These are phyloP conservation scores for Priceomyces carsonii DNA, from an alignment of 805 yeast genomes.

Conservation along the genomic window DNA sequence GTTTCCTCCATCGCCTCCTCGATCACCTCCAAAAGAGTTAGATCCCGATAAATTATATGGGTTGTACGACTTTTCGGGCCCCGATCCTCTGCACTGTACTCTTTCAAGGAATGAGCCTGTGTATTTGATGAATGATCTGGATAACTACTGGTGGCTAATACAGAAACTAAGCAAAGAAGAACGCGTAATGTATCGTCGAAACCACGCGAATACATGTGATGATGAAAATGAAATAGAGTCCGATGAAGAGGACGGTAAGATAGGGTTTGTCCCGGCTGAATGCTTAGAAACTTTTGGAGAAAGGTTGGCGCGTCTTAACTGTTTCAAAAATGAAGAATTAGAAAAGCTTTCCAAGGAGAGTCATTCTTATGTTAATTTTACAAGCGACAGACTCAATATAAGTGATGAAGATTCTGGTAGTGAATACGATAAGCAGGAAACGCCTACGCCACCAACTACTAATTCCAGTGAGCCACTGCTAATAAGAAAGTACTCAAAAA, in stretches of 20 bases:
- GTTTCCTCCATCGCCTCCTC: constrained; percentile 62
- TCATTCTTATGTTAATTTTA: not conserved
- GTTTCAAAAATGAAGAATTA: constrained; percentile 84
- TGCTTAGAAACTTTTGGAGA: constrained; percentile 89
- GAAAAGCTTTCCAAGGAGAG: constrained; percentile 31
- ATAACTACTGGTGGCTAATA: constrained; percentile 97
- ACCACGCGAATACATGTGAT: constrained; percentile 8
- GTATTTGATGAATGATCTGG: constrained; percentile 78
- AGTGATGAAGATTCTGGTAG: constrained; percentile 1
- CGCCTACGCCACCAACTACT: not conserved
- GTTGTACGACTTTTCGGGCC: constrained; percentile 82
- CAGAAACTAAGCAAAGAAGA: constrained; percentile 39
- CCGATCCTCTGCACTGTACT: constrained; percentile 89
- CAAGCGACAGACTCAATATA: not conserved
- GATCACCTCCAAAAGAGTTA: constrained; percentile 77
- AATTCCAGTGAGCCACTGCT: constrained; percentile 1
- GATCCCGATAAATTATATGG: constrained; percentile 87
- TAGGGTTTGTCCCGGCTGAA: constrained; percentile 98
- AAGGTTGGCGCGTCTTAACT: constrained; percentile 85
- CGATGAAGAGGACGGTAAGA: constrained; percentile 58
- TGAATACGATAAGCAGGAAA: constrained; percentile 2
- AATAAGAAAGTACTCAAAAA: constrained; percentile 3
- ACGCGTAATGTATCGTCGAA: constrained; percentile 25
- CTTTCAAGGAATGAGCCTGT: constrained; percentile 81
- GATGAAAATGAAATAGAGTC: constrained; percentile 15